These are phyloP conservation scores for Prunus dulcis DNA, from an alignment of 306 rosid genomes.

Conservation along the genomic window DNA sequence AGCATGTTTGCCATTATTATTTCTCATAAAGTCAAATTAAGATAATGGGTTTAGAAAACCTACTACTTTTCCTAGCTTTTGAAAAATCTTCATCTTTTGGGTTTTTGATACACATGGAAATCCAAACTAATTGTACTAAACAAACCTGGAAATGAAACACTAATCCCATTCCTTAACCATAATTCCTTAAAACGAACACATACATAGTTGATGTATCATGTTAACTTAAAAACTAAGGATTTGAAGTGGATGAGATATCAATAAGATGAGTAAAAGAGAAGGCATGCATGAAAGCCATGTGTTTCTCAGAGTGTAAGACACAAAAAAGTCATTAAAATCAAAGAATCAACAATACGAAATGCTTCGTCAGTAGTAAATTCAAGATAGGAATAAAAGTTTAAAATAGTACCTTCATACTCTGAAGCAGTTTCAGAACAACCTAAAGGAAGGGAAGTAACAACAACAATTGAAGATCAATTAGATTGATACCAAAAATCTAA, in stretches of 20 bases:
- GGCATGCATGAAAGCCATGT: background rate
- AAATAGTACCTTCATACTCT: conserved; percentile 67
- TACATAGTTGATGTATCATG: background rate
- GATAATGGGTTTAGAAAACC: background rate
- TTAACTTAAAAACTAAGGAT: background rate
- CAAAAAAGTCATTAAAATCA: background rate
- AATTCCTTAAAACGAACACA: background rate
- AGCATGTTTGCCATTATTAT: background rate
- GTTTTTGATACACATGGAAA: background rate
- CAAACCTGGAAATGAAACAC: background rate
- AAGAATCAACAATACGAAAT: conserved; percentile 13
- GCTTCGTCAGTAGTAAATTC: conserved; percentile 10
- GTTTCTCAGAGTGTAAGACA: background rate
- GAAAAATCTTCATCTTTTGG: background rate
- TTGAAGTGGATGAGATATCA: background rate
- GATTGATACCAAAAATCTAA: background rate
- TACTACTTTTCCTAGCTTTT: background rate
- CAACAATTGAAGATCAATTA: conserved; percentile 21
- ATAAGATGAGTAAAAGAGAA: background rate
- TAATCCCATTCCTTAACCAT: background rate
- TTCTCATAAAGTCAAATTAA: background rate
- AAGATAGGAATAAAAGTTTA: conserved; percentile 18
- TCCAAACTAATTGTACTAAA: background rate
- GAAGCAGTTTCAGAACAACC: conserved; percentile 76
- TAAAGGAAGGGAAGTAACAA: conserved; percentile 29